Evolutionary conservation across 2,329 filamentous ascomycete species (phyloP), one percentile per base, ranked within the genome.

Genomic region (Xylariomycetidae sp.): DNA sequence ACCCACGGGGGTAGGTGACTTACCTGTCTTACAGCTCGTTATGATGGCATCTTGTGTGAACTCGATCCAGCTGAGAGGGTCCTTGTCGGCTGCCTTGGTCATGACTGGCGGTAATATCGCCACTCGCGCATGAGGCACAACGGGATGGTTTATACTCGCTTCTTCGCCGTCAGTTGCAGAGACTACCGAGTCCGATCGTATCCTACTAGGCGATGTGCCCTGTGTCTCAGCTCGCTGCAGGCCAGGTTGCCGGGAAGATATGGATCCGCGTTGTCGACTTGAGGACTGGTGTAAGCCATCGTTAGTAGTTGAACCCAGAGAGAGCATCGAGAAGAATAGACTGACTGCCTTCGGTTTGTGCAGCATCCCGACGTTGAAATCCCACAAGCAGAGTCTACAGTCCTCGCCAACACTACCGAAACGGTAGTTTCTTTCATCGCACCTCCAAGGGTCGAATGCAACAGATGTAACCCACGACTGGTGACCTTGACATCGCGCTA

Each of bases 361-460:
- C 49, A 98, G 70, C 90, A 96, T 96, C 48, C 88, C 88, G 25
- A 95, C 87, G 46, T 82, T 95, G 57, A 98, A 98, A 64, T 98
- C 92, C 92, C 92, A 98, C 10, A 98, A 67, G 38, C 95, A 76
- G 13, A 98, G 67, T 37, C 88, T 74, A 49, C 89, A 86, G 57
- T 98, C 92, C 56, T 96, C 90, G 10, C 90, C 92, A 1, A 98
- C 90, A 50, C 87, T 95, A 19, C 92, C 92, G 51, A 98, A 95
- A 2, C 92, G 78, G 61, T 98, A 98, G 50, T 87, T 96, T 48
- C 84, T 79, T 55, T 94, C 87, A 53, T 98, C 92, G 53, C 92
- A 98, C 43, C 89, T 76, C 92, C 92, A 98, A 0, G 88, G 88
- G 57, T 98, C 92, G 57, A 96, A 98, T 4, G 87, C 86, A 24